Percentiles rank a stretch among this genome's conserved stretches.
phyloP scores from a whole-genome alignment of 805 yeast genomes.

The Candida nitratophila region DNA sequence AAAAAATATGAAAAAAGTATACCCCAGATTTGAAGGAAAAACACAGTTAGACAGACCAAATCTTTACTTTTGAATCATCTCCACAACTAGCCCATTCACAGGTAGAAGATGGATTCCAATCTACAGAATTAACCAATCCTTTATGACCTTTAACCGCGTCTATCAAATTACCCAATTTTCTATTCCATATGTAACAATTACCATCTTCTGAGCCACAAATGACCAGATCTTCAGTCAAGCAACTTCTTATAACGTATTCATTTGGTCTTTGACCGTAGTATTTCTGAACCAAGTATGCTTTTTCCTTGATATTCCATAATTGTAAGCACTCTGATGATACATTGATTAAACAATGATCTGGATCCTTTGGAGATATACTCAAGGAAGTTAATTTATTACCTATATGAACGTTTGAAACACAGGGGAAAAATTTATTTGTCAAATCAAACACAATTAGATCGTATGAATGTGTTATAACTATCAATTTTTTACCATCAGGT shows the following conservation, averaged over 20 bases:
- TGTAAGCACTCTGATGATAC: constrained; percentile 72
- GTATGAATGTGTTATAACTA: constrained; percentile 59
- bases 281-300: constrained; percentile 43
- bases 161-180: constrained; percentile 60
- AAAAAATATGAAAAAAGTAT: no score
- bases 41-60: constrained; percentile 46
- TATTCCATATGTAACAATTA: constrained; percentile 69
- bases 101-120: constrained; percentile 47
- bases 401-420: constrained; percentile 32
- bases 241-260: constrained; percentile 63
- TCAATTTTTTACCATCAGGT: constrained; percentile 52
- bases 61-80: constrained; percentile 65
- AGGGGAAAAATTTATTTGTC: constrained; percentile 28
- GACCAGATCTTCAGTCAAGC: constrained; percentile 67
- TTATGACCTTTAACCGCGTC: constrained; percentile 55
- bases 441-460: constrained; percentile 54
- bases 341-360: constrained; percentile 48
- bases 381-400: constrained; percentile 61
- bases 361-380: constrained; percentile 46
- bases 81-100: constrained; percentile 69
- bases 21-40: no score
- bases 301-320: constrained; percentile 67
- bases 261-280: constrained; percentile 69
- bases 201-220: constrained; percentile 86
- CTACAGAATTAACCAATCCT: constrained; percentile 68